Base-by-base conservation (phyloP, 306 rosid species). In the Pyrus communis region DNA sequence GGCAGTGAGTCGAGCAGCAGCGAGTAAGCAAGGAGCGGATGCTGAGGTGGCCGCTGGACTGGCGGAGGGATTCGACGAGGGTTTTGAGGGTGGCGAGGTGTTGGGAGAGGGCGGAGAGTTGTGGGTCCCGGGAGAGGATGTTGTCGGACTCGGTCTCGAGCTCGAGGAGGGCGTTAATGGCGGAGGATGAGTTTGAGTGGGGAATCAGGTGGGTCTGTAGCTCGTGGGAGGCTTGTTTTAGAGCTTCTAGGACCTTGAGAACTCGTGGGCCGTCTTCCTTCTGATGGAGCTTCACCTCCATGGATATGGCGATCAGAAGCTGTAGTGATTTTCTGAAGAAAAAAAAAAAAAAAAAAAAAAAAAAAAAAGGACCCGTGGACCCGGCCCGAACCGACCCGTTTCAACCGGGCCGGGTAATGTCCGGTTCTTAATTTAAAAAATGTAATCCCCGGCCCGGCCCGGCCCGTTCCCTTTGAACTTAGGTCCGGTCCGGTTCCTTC, bases 181-280 rank as follows among this genome's bases (percentile, higher is more conserved):
- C 84, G 22, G 94, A 80, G 25, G 94, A 80, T 11, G 98, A 88
- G 75, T 83, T 80, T n/a, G 88, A 72, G 72, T 83, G 82, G 12
- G 70, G 84, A 42, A 68, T 78, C 17, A 91, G 89, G 69, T 85
- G 69, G 3, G 75, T 14, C 71, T 88, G 95, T 21, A 92, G 76
- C 25, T 88, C 88, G 14, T 82, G 93, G 2, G 96, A 86, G 18
- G 97, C 98, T 84, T 92, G 88, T 84, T 94, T 94, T 0, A 94
- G 87, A 60, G 97, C 98, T 83, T 94, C 88, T 0, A 94, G 89
- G 38, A 92, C 97, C 62, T 86, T 76, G 1, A 94, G 76, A 11
- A 92, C 84, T 71, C 85, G 82, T 6, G 89, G 86, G 23, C 61
- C 22, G 5, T 86, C 89, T 21, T 66, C 82, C 54, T 72, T 81